Conservation (phyloP, 2,329 filamentous ascomycete species). For the Aspergillus eucalypticola region DNA sequence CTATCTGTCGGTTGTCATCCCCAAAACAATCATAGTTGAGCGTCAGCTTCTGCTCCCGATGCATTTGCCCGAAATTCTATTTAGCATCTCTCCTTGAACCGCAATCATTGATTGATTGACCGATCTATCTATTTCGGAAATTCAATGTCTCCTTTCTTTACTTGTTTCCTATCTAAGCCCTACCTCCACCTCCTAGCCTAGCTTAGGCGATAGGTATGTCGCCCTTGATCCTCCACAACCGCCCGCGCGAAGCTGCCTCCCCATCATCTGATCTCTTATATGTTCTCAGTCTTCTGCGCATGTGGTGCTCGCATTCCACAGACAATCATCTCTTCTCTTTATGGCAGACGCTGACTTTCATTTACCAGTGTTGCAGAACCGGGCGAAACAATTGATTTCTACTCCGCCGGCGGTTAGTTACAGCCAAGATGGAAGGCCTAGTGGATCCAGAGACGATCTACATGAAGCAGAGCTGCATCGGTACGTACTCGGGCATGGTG, state of each 20-base stretch:
- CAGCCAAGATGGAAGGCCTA: conserved; percentile 48
- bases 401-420: conserved; percentile 5
- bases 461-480: conserved; percentile 88
- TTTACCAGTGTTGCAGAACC: neutral
- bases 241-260: neutral
- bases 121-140: neutral
- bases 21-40: conserved; percentile 16
- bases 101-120: conserved; percentile 5
- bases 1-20: conserved; percentile 15
- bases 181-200: conserved; percentile 3
- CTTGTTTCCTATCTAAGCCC: conserved; percentile 6
- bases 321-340: neutral
- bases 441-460: conserved; percentile 89
- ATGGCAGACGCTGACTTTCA: conserved; percentile 6
- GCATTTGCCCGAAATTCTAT: neutral
- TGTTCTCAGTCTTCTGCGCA: neutral
- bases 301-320: neutral
- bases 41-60: neutral
- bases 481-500: conserved; percentile 49
- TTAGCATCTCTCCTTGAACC: conserved; percentile 7
- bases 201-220: conserved; percentile 9
- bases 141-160: conserved; percentile 12
- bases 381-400: neutral
- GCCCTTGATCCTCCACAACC: neutral
- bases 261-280: conserved; percentile 2